Conservation (phyloP, 1,284 basidiomycete genomes). For the Apiotrichum akiyoshidainum region DNA sequence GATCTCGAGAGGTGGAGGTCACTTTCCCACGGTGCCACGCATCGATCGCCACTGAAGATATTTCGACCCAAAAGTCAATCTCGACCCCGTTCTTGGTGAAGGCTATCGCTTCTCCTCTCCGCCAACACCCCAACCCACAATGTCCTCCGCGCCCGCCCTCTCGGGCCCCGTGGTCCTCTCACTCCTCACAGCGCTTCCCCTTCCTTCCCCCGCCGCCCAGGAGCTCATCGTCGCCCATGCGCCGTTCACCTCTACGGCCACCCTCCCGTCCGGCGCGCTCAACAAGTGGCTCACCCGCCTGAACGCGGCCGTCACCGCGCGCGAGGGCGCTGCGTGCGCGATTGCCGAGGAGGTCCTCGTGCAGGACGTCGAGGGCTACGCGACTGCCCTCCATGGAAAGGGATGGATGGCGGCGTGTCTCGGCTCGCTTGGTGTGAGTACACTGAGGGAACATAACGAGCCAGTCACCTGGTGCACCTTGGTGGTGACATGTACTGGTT, state of each 20-base stretch:
- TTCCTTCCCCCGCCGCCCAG: slow-evolving; percentile 29
- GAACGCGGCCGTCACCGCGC: slow-evolving; percentile 35
- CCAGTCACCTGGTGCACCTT: neutral
- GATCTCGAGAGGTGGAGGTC: neutral
- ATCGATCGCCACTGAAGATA: neutral
- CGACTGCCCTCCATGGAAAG: slow-evolving; percentile 38
- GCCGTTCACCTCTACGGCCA: slow-evolving; percentile 35
- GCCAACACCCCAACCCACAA: neutral
- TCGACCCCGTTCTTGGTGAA: no score
- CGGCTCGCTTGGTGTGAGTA: slow-evolving; percentile 30
- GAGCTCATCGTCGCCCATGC: slow-evolving; percentile 30
- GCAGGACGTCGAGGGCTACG: slow-evolving; percentile 44
- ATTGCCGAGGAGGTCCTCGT: slow-evolving; percentile 29
- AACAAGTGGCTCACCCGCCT: slow-evolving; percentile 39
- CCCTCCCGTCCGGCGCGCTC: slow-evolving; percentile 22
- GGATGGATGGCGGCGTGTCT: slow-evolving; percentile 39
- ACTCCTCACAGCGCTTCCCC: slow-evolving; percentile 31
- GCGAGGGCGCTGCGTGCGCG: slow-evolving; percentile 26
- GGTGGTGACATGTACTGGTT: no score
- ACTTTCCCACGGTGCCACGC: slow-evolving; percentile 1
- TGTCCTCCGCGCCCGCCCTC: neutral
- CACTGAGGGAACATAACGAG: no score
- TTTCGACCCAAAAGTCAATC: no score
- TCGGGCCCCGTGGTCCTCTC: slow-evolving; percentile 15
- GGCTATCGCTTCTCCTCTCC: no score